Base-by-base conservation (phyloP, 495 filamentous ascomycete genomes). In the Hyaloscypha hepaticicola region DNA sequence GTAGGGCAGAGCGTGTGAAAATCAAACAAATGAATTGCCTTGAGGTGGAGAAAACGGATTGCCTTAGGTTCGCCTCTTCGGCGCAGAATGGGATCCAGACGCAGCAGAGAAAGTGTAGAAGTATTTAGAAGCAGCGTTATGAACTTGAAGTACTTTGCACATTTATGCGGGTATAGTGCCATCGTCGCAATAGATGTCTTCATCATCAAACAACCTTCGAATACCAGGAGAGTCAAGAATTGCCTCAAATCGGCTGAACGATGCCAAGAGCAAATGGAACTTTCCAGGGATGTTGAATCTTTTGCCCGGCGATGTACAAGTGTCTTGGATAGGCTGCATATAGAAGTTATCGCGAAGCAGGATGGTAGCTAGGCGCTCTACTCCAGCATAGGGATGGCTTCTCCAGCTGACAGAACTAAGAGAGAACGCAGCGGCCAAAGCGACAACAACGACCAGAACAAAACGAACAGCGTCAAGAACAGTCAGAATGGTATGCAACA, bases 131-230 rank as follows among this genome's bases (percentile, higher is more conserved):
- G 52, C 58, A 25, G 31, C 34, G 8, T 48, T 60, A 26, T 6
- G 38, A 3, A 56, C 59, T 24, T 27, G 24, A 7, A 62, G 83
- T 84, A n/a, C n/a, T n/a, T 85, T 58, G 83, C 80, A 0, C 80
- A 83, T 61, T 83, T 83, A 60, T 78, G 82, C 21, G 80, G 78
- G 50, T 85, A 83, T 60, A 83, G 79, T 41, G 83, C 82, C n/a
- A 78, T 82, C 26, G 73, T 82, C 9, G 79, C 83, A 29, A 75
- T 82, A 8, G 83, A 84, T 48, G 82, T 85, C 25, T 79, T 82
- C 62, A 78, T 79, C 0, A 85, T 85, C 56, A 82, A 85, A 58
- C 78, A 81, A 19, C 66, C 62, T 24, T 49, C 58, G 26, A 55
- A 58, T 8, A 60, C 57, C 7, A 56, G 60, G 5, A 56, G 41